phyloP scores from a whole-genome alignment of 2,329 filamentous ascomycete genomes.

The Nemania sp. region DNA sequence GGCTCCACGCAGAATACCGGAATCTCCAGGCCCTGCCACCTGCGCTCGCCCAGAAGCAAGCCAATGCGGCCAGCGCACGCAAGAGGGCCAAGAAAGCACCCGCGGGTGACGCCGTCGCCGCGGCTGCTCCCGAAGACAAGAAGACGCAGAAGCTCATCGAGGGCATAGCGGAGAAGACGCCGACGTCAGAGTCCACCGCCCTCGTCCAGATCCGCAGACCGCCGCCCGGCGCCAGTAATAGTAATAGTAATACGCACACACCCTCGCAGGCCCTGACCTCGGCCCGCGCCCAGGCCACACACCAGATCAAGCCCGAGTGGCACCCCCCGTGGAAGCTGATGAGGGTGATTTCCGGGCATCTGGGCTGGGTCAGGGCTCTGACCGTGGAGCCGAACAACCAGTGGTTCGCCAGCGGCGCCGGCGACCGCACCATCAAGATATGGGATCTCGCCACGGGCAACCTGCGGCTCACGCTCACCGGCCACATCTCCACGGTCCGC shows the following conservation, averaged over 20 bases:
- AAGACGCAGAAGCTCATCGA: constrained; percentile 76
- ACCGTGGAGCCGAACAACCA: constrained; percentile 96
- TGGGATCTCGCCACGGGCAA: constrained; percentile 94
- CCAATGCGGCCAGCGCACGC: constrained; percentile 48
- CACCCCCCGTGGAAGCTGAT: constrained; percentile 98
- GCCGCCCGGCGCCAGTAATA: constrained; percentile 37
- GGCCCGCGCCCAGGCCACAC: constrained; percentile 54
- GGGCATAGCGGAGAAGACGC: constrained; percentile 63
- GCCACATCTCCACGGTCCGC: constrained; percentile 89
- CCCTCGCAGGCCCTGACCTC: constrained; percentile 46
- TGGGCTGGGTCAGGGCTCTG: constrained; percentile 92
- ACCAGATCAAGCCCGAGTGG: constrained; percentile 84
- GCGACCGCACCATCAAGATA: constrained; percentile 97
- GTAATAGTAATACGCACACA: constrained; percentile 27
- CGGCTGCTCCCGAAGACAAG: constrained; percentile 51
- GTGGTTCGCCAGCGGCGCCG: constrained; percentile 96
- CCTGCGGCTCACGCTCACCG: constrained; percentile 87
- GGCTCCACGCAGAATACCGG: constrained; percentile 51
- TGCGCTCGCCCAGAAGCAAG: constrained; percentile 54
- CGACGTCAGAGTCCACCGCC: constrained; percentile 49
- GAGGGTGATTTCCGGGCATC: constrained; percentile 94
- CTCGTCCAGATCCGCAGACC: constrained; percentile 52
- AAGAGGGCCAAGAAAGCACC: constrained; percentile 48
- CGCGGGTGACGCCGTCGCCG: constrained; percentile 44
- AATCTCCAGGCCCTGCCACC: constrained; percentile 48